phyloP scores from a whole-genome alignment of 1,284 basidiomycete species.

The Puccinia horiana region DNA sequence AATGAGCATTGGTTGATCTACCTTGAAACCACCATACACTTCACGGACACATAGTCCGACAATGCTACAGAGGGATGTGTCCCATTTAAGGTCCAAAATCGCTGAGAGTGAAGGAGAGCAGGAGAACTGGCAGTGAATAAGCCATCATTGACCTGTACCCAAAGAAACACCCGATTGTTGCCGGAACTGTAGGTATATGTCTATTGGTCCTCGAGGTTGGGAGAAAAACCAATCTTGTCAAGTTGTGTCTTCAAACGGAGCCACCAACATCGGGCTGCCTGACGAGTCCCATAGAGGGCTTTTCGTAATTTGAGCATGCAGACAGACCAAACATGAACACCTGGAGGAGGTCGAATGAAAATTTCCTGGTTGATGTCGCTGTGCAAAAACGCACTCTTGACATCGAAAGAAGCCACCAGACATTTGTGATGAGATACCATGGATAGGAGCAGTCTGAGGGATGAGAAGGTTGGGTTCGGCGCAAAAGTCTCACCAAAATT shows the following conservation, averaged over 20 bases:
- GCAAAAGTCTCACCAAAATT: too few relatives aligned
- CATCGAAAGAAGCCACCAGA: background rate
- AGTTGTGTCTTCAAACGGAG: background rate
- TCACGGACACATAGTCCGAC: too few relatives aligned
- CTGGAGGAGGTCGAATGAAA: constrained; percentile 1
- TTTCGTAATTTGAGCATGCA: background rate
- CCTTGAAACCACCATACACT: too few relatives aligned
- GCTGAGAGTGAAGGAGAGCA: too few relatives aligned
- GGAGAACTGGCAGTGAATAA: too few relatives aligned
- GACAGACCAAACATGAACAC: background rate
- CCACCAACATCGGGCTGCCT: constrained; percentile 17
- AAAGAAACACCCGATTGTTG: background rate
- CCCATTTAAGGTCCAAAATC: too few relatives aligned
- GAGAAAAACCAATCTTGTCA: background rate
- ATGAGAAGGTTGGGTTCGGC: too few relatives aligned
- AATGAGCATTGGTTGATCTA: too few relatives aligned
- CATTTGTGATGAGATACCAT: background rate
- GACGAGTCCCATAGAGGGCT: constrained; percentile 17
- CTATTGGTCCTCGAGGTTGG: constrained; percentile 3
- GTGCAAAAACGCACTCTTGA: background rate
- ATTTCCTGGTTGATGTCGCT: constrained; percentile 1
- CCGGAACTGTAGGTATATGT: background rate
- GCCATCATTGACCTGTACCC: constrained; percentile 36
- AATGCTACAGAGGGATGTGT: too few relatives aligned
- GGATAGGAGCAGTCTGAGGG: too few relatives aligned